A percentile compares a stretch with the other conserved stretches of the same genome.
These are phyloP conservation scores for Fraxinus quadrangulata DNA, from an alignment of 257 asterid species.

Conservation along the genomic window DNA sequence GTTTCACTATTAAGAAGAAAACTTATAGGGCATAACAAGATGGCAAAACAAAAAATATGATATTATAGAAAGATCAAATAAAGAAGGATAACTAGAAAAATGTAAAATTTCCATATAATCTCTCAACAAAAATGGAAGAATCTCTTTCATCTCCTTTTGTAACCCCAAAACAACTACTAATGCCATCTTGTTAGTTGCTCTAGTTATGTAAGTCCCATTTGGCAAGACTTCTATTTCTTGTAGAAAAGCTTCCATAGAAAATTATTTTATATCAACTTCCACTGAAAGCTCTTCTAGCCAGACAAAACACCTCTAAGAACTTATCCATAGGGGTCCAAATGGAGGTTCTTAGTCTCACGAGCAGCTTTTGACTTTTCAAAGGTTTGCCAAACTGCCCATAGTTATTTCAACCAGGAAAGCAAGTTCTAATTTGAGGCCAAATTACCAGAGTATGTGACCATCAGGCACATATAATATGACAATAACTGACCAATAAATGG, in stretches of 20 bases:
- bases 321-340: too few species aligned
- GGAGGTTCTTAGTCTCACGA: too few species aligned
- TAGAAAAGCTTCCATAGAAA: too few species aligned
- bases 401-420: background rate
- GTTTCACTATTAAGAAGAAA: constrained; percentile 4
- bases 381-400: too few species aligned
- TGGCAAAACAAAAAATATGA: background rate
- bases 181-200: background rate
- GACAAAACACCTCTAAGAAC: too few species aligned
- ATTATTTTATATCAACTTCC: too few species aligned
- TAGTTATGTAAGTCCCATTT: background rate
- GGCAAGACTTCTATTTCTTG: too few species aligned
- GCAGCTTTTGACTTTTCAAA: too few species aligned
- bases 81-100: background rate
- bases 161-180: background rate
- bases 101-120: too few species aligned
- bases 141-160: background rate
- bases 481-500: background rate
- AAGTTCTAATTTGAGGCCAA: background rate
- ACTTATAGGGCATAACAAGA: background rate
- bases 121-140: background rate
- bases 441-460: background rate
- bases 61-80: too few species aligned
- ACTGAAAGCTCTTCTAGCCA: too few species aligned
- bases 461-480: too few species aligned